A percentile compares a stretch with the other conserved stretches of the same genome.
These are phyloP conservation scores for Nymphaea thermarum DNA, from an alignment of 164 flowering plant genomes.

Conservation along the genomic window DNA sequence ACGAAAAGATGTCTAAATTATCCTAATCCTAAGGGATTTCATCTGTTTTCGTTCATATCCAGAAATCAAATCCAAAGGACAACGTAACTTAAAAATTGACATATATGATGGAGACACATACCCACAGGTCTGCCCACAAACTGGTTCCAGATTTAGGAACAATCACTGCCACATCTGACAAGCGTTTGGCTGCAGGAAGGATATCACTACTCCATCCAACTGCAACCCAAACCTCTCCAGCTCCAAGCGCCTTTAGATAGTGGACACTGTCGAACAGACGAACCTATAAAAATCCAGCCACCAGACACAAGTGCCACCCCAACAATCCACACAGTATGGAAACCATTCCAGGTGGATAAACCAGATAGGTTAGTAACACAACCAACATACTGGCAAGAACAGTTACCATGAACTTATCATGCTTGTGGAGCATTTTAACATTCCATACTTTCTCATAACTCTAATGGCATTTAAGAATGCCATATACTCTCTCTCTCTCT, in stretches of 20 bases:
- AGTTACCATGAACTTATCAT: too few relatives aligned
- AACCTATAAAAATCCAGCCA: conserved; percentile 29
- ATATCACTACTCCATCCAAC: conserved; percentile 98
- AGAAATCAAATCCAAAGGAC: not conserved
- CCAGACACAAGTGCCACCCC: not conserved
- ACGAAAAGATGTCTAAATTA: too few relatives aligned
- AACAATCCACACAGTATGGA: too few relatives aligned
- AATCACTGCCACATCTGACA: conserved; percentile 69
- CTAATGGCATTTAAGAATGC: too few relatives aligned
- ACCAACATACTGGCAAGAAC: too few relatives aligned
- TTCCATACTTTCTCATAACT: too few relatives aligned
- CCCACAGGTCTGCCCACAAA: conserved; percentile 98
- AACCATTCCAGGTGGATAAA: too few relatives aligned
- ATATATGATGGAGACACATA: conserved; percentile 12
- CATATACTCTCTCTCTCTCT: too few relatives aligned
- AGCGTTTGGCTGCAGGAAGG: conserved; percentile 73
- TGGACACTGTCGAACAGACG: conserved; percentile 67
- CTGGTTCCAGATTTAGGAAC: conserved; percentile 95
- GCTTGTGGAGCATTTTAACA: too few relatives aligned
- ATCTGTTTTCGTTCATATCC: not conserved
- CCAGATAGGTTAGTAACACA: too few relatives aligned
- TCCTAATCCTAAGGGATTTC: too few relatives aligned
- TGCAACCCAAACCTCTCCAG: conserved; percentile 93
- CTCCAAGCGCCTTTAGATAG: conserved; percentile 80
- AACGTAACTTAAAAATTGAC: not conserved